These are phyloP conservation scores for Fusarium scirpi DNA, from an alignment of 2,329 filamentous ascomycete genomes.

Conservation along the genomic window DNA sequence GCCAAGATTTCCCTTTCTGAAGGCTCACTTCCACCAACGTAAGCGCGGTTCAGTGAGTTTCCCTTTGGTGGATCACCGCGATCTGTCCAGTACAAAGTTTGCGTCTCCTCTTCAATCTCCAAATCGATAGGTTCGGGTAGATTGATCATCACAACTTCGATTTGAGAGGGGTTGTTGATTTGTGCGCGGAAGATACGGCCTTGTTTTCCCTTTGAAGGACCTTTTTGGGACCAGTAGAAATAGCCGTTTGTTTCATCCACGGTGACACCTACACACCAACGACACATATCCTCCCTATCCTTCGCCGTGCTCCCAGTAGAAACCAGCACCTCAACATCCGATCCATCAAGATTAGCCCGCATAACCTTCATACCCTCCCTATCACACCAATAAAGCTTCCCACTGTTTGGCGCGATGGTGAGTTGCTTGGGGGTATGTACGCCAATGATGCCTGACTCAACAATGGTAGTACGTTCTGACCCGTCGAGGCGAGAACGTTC, in stretches of 20 bases:
- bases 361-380: slow-evolving; percentile 22
- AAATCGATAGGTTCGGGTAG: background rate
- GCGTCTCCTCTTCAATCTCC: background rate
- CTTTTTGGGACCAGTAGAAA: slow-evolving; percentile 18
- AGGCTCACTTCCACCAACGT: background rate
- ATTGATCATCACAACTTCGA: background rate
- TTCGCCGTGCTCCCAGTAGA: background rate
- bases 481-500: slow-evolving; percentile 1
- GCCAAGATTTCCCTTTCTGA: background rate
- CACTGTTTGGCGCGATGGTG: background rate
- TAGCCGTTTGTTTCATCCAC: background rate
- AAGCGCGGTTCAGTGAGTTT: background rate
- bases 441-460: background rate
- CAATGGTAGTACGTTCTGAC: background rate
- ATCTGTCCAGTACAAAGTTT: background rate
- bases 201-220: background rate
- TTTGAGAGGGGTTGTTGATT: background rate
- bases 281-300: background rate
- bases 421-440: background rate
- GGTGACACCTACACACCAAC: background rate
- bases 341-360: background rate
- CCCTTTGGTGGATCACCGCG: background rate
- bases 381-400: slow-evolving; percentile 18
- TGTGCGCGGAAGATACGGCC: background rate
- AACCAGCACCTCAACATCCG: background rate